Evolutionary conservation across 2,329 filamentous ascomycete genomes (phyloP), one percentile per base, ranked within the genome.

Genomic region (Trichoderma polysporum): DNA sequence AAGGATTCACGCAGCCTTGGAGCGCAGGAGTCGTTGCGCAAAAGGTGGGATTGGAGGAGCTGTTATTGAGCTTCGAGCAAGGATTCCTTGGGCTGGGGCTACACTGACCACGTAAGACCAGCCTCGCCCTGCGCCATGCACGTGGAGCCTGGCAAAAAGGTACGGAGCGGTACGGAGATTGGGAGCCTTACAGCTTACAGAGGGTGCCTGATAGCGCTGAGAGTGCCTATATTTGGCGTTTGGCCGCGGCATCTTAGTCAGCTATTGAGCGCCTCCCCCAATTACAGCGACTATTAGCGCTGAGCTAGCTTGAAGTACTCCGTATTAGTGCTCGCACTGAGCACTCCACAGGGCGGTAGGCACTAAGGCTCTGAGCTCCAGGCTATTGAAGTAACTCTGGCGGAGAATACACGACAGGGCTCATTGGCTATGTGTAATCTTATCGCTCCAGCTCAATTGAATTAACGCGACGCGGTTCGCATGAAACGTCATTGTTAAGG

Each of bases 21-120:
- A 47, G 27, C 33, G 29, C 50, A 33, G 31, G n/a, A 31, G n/a
- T 54, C 27, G 60, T 56, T 47, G 62, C 53, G 53, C 52, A 66
- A 58, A 39, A 53, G 17, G 53, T 60, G 63, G 61, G 31, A 37
- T 52, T 66, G 54, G 63, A 60, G 47, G 25, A 60, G 63, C 41
- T 58, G 54, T 50, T 31, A 35, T 35, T 25, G 41, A 66, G 62
- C 62, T 65, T 65, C 52, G 52, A 57, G 41, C 62, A 65, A 56
- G 62, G 62, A 58, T 65, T 39, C 62, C 17, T 25, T 33, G 52
- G 35, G 35, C 19, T 31, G 27, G 56, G 41, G 61, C 50, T 25
- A 49, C 39, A 66, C 62, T 58, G 63, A 66, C 63, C 63, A 66
- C 54, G 54, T 53, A 66, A 50, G 62, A 58, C 62, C 52, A 49